phyloP scores from a whole-genome alignment of 2,329 filamentous ascomycete species.

The Magnaporthales sp. region DNA sequence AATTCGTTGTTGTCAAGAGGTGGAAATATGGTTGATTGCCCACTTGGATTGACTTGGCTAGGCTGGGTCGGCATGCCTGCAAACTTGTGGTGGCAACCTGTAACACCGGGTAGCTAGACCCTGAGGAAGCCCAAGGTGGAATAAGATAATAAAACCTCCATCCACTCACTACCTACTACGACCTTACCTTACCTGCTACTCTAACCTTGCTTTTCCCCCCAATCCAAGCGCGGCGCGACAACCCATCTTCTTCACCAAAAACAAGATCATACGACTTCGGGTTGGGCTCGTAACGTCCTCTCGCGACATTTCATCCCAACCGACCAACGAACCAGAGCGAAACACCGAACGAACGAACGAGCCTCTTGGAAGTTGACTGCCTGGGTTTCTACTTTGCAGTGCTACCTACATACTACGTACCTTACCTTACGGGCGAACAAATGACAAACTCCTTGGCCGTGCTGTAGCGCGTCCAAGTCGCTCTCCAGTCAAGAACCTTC shows the following conservation, averaged over 20 bases:
- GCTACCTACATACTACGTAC: not conserved
- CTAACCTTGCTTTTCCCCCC: not conserved
- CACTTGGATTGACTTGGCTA: not conserved
- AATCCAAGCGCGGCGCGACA: not conserved
- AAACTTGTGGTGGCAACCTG: not conserved
- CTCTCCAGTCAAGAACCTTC: not conserved
- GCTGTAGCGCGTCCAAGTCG: not conserved
- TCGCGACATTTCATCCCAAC: constrained; percentile 8
- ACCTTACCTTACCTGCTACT: too few species aligned
- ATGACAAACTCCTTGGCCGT: not conserved
- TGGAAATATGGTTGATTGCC: not conserved
- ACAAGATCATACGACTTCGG: not conserved
- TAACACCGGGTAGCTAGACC: not conserved
- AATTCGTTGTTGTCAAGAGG: not conserved
- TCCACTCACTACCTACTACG: not conserved
- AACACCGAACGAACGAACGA: not conserved
- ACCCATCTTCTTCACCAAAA: not conserved
- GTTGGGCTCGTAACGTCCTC: constrained; percentile 11
- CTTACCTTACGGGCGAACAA: not conserved
- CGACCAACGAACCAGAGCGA: not conserved
- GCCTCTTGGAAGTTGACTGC: not conserved
- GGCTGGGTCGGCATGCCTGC: not conserved
- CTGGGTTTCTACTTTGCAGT: not conserved
- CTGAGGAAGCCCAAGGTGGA: not conserved
- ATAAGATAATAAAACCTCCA: not conserved